These are phyloP conservation scores for Camelina neglecta DNA, from an alignment of 345 rosid genomes.

Conservation along the genomic window DNA sequence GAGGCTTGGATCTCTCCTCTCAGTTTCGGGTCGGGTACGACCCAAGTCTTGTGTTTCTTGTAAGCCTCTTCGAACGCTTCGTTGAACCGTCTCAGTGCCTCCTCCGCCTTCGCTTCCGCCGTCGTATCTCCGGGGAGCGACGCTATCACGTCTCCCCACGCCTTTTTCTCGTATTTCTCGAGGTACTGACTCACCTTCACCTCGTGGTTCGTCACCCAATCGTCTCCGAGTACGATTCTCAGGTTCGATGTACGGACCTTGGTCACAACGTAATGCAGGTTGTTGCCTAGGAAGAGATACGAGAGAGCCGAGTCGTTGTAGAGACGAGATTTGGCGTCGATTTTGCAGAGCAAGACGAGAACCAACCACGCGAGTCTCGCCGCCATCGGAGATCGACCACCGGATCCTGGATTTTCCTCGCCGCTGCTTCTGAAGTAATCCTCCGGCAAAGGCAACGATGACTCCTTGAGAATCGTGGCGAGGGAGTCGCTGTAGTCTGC, in stretches of 20 bases:
- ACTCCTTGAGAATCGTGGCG: constrained; percentile 57
- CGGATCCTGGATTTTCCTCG: constrained; percentile 33
- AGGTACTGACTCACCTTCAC: constrained; percentile 60
- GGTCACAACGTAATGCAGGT: constrained; percentile 63
- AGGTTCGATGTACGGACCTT: constrained; percentile 64
- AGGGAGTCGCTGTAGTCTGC: constrained; percentile 69
- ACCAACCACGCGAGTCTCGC: constrained; percentile 41
- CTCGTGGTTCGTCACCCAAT: constrained; percentile 66
- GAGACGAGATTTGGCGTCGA: constrained; percentile 46
- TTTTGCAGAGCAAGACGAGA: constrained; percentile 43
- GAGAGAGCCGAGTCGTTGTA: constrained; percentile 41
- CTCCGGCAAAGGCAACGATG: constrained; percentile 60
- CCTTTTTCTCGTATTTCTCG: constrained; percentile 62
- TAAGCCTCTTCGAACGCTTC: constrained; percentile 60
- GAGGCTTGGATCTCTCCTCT: constrained; percentile 62
- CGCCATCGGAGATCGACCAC: constrained; percentile 33
- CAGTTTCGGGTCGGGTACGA: constrained; percentile 58
- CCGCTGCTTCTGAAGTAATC: constrained; percentile 47
- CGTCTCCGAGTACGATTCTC: constrained; percentile 58
- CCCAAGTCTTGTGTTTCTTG: constrained; percentile 62
- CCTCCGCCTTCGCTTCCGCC: constrained; percentile 38
- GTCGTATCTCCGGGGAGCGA: constrained; percentile 47
- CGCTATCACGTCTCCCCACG: constrained; percentile 59
- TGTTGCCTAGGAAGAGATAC: constrained; percentile 56
- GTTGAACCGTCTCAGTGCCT: constrained; percentile 54